phyloP scores from a whole-genome alignment of 306 rosid genomes.

The Hippophae gyantsensis region DNA sequence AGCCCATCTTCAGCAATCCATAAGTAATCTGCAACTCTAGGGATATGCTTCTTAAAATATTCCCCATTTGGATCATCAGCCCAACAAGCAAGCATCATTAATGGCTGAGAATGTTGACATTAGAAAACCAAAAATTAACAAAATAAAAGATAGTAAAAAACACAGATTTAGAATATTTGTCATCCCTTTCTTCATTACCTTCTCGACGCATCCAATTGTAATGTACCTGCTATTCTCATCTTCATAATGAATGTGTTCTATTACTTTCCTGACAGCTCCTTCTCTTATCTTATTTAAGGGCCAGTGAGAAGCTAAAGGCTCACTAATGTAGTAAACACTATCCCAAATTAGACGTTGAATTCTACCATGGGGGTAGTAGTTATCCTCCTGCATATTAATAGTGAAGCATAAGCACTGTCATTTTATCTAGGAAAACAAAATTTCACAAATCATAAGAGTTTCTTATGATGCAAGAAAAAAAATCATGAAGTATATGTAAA shows the following conservation, averaged over 20 bases:
- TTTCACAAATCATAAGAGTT: no score
- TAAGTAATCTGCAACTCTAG: constrained; percentile 21
- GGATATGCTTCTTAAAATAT: constrained; percentile 28
- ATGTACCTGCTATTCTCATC: constrained; percentile 21
- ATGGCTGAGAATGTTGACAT: not conserved
- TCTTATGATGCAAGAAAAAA: not conserved
- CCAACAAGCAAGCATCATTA: constrained; percentile 28
- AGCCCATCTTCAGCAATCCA: constrained; percentile 37
- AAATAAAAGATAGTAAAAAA: not conserved
- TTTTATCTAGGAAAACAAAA: no score
- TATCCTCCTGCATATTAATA: constrained; percentile 13
- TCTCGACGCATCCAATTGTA: constrained; percentile 21
- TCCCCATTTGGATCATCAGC: constrained; percentile 29
- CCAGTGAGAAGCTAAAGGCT: constrained; percentile 21
- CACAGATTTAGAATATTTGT: not conserved
- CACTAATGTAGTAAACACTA: constrained; percentile 10
- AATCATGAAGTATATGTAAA: not conserved
- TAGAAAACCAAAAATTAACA: no score
- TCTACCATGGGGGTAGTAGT: constrained; percentile 13
- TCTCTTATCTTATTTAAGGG: constrained; percentile 22
- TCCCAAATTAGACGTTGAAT: constrained; percentile 26
- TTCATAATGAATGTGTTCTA: constrained; percentile 23
- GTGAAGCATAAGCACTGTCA: not conserved
- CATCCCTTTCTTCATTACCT: constrained; percentile 14
- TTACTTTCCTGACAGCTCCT: constrained; percentile 8